Evolutionary conservation across 257 asterid species (phyloP).

Genomic region (Solanum ossicruentum): DNA sequence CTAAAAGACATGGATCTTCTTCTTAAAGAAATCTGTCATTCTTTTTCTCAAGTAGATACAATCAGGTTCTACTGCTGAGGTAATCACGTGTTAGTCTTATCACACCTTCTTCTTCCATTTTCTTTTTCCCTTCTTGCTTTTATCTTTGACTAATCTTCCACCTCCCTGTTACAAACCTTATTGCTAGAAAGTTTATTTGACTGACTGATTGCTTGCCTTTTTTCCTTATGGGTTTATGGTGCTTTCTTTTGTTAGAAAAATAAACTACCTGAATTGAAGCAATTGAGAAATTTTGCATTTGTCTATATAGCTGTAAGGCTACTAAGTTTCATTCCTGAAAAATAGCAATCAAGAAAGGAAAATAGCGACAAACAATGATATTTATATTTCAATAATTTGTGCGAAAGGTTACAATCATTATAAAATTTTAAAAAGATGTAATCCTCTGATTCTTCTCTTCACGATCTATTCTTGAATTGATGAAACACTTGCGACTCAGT

Average conservation of each 20-base stretch:
- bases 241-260: neutral
- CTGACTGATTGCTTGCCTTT: neutral
- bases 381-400: no score
- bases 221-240: neutral
- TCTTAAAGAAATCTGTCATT: constrained; percentile 41
- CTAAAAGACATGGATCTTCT: constrained; percentile 42
- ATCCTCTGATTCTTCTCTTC: no score
- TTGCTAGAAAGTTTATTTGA: neutral
- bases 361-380: no score
- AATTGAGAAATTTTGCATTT: neutral
- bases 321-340: no score
- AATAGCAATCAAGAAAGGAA: no score
- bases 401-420: no score
- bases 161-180: neutral
- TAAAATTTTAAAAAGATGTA: no score
- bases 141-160: neutral
- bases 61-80: constrained; percentile 45
- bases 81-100: constrained; percentile 11
- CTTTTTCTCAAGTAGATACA: constrained; percentile 37
- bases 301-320: neutral
- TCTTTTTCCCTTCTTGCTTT: neutral
- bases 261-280: neutral
- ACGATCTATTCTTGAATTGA: no score
- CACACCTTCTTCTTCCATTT: neutral
- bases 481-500: no score